A percentile compares a stretch with the other conserved stretches of the same genome.
phyloP scores from a whole-genome alignment of 1,139 yeast species.

The Suhomyces bolitotheri region DNA sequence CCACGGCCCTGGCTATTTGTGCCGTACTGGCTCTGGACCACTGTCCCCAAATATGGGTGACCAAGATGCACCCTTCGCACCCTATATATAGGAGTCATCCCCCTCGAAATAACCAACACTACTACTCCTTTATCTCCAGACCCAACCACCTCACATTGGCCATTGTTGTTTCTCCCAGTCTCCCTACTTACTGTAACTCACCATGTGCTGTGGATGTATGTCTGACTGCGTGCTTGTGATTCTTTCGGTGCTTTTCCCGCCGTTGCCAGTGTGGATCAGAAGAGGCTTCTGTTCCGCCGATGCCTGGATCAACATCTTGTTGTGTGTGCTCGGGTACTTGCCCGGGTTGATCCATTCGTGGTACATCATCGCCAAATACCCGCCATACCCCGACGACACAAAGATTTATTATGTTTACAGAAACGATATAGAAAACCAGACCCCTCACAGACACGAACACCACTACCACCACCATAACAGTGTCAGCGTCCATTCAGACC shows the following conservation, averaged over 20 bases:
- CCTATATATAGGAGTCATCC: too few species aligned
- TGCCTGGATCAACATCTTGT: constrained; percentile 56
- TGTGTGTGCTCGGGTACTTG: constrained; percentile 61
- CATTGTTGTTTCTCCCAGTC: too few species aligned
- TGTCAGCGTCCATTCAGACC: constrained; percentile 11
- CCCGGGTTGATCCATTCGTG: constrained; percentile 71
- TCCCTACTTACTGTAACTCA: too few species aligned
- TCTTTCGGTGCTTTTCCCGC: constrained; percentile 65
- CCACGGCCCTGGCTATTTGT: too few species aligned
- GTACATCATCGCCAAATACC: constrained; percentile 58
- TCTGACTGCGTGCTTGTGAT: constrained; percentile 59
- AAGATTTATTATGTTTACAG: constrained; percentile 36
- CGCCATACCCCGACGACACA: constrained; percentile 26
- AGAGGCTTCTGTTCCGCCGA: constrained; percentile 65
- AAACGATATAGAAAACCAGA: constrained; percentile 36
- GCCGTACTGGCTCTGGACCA: too few species aligned
- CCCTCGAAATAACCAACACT: too few species aligned
- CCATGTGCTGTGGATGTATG: constrained; percentile 19
- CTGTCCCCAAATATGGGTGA: too few species aligned
- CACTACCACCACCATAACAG: constrained; percentile 27
- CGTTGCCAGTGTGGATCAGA: constrained; percentile 70
- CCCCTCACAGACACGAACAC: constrained; percentile 17
- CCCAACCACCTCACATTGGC: too few species aligned
- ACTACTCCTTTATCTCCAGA: too few species aligned
- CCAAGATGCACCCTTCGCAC: too few species aligned